phyloP scores from a whole-genome alignment of 768 basidiomycete species.

The Cystofilobasidium ferigula region DNA sequence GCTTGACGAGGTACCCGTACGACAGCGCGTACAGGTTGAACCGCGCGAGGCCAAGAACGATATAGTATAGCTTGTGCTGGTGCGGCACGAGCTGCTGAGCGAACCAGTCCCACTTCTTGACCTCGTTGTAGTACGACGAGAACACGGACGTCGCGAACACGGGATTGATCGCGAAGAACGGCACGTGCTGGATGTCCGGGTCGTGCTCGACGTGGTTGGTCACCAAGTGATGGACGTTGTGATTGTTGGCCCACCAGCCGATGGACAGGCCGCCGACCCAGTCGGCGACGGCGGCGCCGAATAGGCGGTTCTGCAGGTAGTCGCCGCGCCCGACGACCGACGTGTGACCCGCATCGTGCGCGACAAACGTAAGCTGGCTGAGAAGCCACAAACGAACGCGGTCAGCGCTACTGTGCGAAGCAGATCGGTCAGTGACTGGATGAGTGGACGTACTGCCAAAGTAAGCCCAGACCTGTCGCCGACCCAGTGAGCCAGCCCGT shows the following conservation, averaged over 20 bases:
- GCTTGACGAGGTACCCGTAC: conserved; percentile 58
- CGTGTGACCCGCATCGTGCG: conserved; percentile 90
- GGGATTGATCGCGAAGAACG: conserved; percentile 87
- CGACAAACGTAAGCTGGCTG: conserved; percentile 44
- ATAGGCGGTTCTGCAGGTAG: conserved; percentile 66
- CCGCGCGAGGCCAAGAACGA: conserved; percentile 76
- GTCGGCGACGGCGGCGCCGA: conserved; percentile 65
- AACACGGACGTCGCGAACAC: conserved; percentile 74
- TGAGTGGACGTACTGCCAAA: conserved; percentile 70
- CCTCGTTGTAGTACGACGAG: conserved; percentile 88
- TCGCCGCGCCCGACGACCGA: conserved; percentile 65
- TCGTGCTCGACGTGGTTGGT: conserved; percentile 67
- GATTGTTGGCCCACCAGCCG: conserved; percentile 92
- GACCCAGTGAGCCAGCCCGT: conserved; percentile 41
- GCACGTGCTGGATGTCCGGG: conserved; percentile 52
- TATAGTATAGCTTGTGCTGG: conserved; percentile 87
- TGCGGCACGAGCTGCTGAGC: conserved; percentile 55
- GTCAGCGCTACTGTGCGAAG: neutral
- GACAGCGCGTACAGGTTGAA: conserved; percentile 91
- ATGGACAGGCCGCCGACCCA: conserved; percentile 86
- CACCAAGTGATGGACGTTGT: conserved; percentile 92
- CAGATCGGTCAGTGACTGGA: neutral
- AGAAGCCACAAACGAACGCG: neutral
- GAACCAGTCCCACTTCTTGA: conserved; percentile 65
- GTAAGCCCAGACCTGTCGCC: conserved; percentile 68